Conservation (phyloP, 352 stramenopile genomes). For the Elongisporangium prolatum region DNA sequence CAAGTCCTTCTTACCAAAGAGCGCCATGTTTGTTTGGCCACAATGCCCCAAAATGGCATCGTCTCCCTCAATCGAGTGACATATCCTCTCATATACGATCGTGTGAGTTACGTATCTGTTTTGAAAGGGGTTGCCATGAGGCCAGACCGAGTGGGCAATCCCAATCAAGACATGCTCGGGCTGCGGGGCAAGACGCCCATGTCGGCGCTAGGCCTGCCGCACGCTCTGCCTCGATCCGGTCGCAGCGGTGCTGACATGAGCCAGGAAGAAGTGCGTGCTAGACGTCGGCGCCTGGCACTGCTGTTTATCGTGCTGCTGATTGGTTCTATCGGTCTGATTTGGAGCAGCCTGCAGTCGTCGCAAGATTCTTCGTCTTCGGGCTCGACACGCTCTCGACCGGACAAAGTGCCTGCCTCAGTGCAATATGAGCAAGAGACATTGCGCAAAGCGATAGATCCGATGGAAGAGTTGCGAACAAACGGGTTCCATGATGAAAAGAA, state of each 20-base stretch:
- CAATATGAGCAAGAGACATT: constrained; percentile 8
- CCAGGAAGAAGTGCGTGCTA: neutral
- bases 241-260: neutral
- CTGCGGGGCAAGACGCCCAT: constrained; percentile 54
- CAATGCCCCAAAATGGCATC: neutral
- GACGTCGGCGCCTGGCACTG: neutral
- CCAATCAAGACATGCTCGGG: constrained; percentile 5
- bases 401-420: constrained; percentile 7
- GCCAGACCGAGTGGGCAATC: neutral
- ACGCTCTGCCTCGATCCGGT: constrained; percentile 21
- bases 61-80: neutral
- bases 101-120: neutral
- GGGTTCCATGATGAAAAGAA: constrained; percentile 68
- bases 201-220: constrained; percentile 46
- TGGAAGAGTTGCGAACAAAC: constrained; percentile 7
- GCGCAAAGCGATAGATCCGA: neutral
- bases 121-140: neutral
- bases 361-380: neutral
- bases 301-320: neutral
- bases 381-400: neutral
- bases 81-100: neutral
- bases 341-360: neutral
- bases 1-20: constrained; percentile 88
- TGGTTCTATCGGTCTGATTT: neutral
- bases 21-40: constrained; percentile 27